Base-by-base conservation (phyloP, 2,329 filamentous ascomycete genomes). In the Falciphora oryzae region DNA sequence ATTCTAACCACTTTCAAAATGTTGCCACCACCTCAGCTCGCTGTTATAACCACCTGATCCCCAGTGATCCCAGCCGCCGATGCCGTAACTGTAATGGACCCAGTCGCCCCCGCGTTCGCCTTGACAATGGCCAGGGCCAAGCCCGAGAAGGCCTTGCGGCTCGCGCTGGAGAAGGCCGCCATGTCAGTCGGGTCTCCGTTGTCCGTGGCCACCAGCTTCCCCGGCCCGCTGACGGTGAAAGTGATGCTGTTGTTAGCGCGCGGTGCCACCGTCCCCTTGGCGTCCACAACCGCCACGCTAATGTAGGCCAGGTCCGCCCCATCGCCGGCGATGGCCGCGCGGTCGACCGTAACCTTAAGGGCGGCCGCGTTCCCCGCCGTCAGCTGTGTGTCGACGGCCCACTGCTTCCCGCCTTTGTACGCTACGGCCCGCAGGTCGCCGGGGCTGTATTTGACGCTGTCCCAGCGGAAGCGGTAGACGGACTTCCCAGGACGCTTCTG, bases 391-490 rank as follows among this genome's bases (percentile, higher is more conserved):
- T 76, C 16, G 76, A 77, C 73, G 1, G 80, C 81, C 83, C 83
- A 85, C 60, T 73, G 67, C 29, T 71, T 69, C 2, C 81, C 82
- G 44, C 77, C 72, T 70, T 81, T 83, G 70, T 80, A 84, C 0
- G 79, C 73, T 1, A 80, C 76, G 1, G 84, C 82, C 25, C 69
- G 71, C 29, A 85, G 65, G 59, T 82, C 75, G 10, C 83, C 83
- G 0, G 82, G 73, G 57, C 76, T 66, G 68, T 85, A 85, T 1
- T 72, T 70, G 1, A 84, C 77, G 2, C 80, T 71, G 67, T 85
- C 81, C 82, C 82, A 85, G 3, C 83, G 78, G 68, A 85, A 79
- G 25, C 82, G 78, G 68, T 83, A 84, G 18, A 74, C 69, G 18
- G 68, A 73, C 44, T 73, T 62, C 0, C 65, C 73, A 59, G 38